Percentiles rank a stretch among this genome's conserved stretches.
Evolutionary conservation across 768 basidiomycete genomes (phyloP).

Genomic region (Hypholoma fasciculare): DNA sequence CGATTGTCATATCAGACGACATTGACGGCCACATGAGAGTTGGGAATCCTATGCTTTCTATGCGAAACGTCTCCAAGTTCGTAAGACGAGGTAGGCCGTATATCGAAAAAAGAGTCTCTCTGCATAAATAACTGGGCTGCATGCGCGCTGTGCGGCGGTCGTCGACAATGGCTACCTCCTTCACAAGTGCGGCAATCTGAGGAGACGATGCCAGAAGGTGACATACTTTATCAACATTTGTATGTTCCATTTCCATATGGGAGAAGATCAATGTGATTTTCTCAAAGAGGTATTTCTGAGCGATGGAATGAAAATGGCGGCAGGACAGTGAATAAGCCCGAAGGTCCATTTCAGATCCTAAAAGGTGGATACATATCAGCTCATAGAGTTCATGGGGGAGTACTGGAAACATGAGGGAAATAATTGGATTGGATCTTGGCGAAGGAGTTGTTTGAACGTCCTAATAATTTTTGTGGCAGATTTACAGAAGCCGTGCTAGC

Average conservation of each 20-base stretch:
- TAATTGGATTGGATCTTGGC: neutral
- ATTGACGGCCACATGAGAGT: neutral
- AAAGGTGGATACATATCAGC: neutral
- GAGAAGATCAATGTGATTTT: neutral
- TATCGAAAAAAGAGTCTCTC: too few species aligned
- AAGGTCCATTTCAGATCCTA: neutral
- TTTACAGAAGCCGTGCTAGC: too few species aligned
- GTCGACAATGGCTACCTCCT: too few species aligned
- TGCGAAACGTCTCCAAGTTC: neutral
- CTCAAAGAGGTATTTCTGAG: neutral
- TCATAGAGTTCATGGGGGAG: slow-evolving; percentile 2
- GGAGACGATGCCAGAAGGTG: neutral
- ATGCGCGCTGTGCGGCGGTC: too few species aligned
- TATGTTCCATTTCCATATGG: neutral
- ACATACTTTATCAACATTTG: neutral
- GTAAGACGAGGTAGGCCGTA: too few species aligned
- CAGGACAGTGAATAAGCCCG: slow-evolving; percentile 1
- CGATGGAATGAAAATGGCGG: slow-evolving; percentile 2
- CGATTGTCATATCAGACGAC: neutral
- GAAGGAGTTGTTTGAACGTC: neutral
- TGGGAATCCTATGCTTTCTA: neutral
- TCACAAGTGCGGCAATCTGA: neutral
- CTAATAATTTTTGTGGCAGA: too few species aligned
- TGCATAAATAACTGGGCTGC: too few species aligned
- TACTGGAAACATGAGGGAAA: neutral